Evolutionary conservation across 768 basidiomycete species (phyloP).

Genomic region (Chalciporus piperatus): DNA sequence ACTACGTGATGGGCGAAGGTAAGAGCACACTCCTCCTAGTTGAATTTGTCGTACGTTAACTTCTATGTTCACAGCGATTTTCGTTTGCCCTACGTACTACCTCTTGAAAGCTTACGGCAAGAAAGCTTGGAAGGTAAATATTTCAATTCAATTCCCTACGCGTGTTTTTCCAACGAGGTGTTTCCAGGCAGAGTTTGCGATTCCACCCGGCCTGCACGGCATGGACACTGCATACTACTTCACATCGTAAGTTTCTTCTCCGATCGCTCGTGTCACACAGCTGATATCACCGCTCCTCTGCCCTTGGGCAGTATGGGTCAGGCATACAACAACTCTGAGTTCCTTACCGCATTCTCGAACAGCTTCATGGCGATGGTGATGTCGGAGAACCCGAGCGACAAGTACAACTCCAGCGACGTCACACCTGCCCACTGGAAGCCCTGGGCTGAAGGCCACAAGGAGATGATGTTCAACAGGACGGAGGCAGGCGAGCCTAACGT

Average conservation of each 20-base stretch:
- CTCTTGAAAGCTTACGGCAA: slow-evolving; percentile 29
- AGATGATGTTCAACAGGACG: slow-evolving; percentile 48
- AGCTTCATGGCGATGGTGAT: slow-evolving; percentile 20
- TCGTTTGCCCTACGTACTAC: slow-evolving; percentile 45
- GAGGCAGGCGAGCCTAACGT: slow-evolving; percentile 30
- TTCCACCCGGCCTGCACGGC: slow-evolving; percentile 41
- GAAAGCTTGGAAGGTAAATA: slow-evolving; percentile 29
- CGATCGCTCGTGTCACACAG: no score
- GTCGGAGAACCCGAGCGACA: slow-evolving; percentile 14
- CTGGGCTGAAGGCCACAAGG: slow-evolving; percentile 21
- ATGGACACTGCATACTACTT: slow-evolving; percentile 43
- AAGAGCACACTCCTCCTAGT: not conserved
- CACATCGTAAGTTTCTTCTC: slow-evolving; percentile 32
- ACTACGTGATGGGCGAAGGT: slow-evolving; percentile 42
- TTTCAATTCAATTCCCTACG: not conserved
- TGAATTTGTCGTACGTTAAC: not conserved
- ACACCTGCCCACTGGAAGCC: slow-evolving; percentile 17
- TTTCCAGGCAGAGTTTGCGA: slow-evolving; percentile 33
- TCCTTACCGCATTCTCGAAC: slow-evolving; percentile 27
- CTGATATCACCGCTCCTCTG: no score
- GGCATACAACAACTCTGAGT: not conserved
- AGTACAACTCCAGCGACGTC: slow-evolving; percentile 13
- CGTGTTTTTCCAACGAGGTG: not conserved
- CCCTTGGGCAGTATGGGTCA: no score
- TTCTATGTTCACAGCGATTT: slow-evolving; percentile 32